A percentile compares a stretch with the other conserved stretches of the same genome.
Conservation (phyloP, 257 asterid species). For the Solanum clarkiae region DNA sequence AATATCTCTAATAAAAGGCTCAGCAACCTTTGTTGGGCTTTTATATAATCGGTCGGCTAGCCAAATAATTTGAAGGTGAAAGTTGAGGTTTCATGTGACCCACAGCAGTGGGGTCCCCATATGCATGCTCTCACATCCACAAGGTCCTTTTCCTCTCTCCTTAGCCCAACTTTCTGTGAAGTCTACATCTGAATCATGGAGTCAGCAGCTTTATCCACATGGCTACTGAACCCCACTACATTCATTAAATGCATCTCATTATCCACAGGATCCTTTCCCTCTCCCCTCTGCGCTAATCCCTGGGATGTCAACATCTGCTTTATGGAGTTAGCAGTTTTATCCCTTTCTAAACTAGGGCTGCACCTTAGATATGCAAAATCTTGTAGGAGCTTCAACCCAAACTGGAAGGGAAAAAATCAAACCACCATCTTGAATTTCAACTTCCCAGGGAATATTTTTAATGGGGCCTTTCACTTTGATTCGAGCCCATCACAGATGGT, state of each 20-base stretch:
- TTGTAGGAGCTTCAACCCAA: background rate
- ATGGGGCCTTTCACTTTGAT: too few relatives aligned
- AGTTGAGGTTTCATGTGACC: background rate
- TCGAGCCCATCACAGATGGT: too few relatives aligned
- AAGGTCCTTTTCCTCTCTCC: background rate
- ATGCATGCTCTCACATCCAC: background rate
- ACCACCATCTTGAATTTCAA: background rate
- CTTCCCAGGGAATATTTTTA: background rate
- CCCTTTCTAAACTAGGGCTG: background rate
- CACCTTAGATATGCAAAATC: background rate
- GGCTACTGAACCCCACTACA: background rate
- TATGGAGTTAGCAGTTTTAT: background rate
- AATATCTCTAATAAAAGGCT: too few relatives aligned
- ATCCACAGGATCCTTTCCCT: background rate
- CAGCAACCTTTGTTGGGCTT: background rate
- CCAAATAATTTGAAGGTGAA: background rate
- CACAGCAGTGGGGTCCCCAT: background rate
- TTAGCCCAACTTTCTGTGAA: background rate
- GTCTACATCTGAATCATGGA: background rate
- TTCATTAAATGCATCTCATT: background rate
- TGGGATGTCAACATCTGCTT: background rate
- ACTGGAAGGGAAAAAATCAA: background rate
- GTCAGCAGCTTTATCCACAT: background rate
- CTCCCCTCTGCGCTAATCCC: background rate
- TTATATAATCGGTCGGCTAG: background rate